A percentile compares a stretch with the other conserved stretches of the same genome.
Evolutionary conservation across 2,329 filamentous ascomycete species (phyloP).

Genomic region (Colletotrichum shisoi): DNA sequence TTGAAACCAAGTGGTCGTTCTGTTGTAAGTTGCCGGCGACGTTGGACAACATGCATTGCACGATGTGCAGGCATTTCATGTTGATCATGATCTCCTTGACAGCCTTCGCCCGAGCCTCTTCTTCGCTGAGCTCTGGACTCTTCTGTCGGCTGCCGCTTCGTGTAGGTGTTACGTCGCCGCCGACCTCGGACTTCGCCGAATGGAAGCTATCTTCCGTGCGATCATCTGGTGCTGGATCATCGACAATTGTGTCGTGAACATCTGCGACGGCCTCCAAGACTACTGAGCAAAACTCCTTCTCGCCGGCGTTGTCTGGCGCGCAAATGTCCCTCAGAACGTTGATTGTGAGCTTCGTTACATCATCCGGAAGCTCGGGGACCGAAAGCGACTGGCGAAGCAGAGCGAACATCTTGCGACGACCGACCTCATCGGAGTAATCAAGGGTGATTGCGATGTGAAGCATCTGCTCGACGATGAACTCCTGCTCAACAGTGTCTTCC

Average conservation of each 20-base stretch:
- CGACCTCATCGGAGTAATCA: slow-evolving; percentile 97
- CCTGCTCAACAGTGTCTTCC: slow-evolving; percentile 85
- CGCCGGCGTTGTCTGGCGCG: slow-evolving; percentile 74
- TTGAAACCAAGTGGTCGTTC: slow-evolving; percentile 91
- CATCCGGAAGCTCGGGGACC: slow-evolving; percentile 86
- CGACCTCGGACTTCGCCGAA: slow-evolving; percentile 86
- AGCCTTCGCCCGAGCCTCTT: slow-evolving; percentile 75
- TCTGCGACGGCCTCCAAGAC: slow-evolving; percentile 95
- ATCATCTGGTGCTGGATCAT: slow-evolving; percentile 65
- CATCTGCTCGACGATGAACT: slow-evolving; percentile 95
- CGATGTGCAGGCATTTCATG: slow-evolving; percentile 97
- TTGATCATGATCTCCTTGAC: slow-evolving; percentile 94
- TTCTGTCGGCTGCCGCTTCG: slow-evolving; percentile 55
- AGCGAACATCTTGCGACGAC: slow-evolving; percentile 93
- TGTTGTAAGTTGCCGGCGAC: slow-evolving; percentile 86
- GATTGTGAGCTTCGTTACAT: slow-evolving; percentile 86
- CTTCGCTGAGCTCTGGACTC: slow-evolving; percentile 62
- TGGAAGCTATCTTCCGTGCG: slow-evolving; percentile 81
- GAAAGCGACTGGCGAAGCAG: slow-evolving; percentile 86
- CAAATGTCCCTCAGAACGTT: slow-evolving; percentile 85
- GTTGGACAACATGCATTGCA: slow-evolving; percentile 96
- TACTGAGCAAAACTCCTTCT: slow-evolving; percentile 83
- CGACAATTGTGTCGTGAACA: slow-evolving; percentile 91
- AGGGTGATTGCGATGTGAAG: slow-evolving; percentile 90
- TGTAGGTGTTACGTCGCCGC: slow-evolving; percentile 67